Percentiles rank a stretch among this genome's conserved stretches.
Conservation (phyloP, 2,329 filamentous ascomycete genomes). For the Metarhizium sp. region DNA sequence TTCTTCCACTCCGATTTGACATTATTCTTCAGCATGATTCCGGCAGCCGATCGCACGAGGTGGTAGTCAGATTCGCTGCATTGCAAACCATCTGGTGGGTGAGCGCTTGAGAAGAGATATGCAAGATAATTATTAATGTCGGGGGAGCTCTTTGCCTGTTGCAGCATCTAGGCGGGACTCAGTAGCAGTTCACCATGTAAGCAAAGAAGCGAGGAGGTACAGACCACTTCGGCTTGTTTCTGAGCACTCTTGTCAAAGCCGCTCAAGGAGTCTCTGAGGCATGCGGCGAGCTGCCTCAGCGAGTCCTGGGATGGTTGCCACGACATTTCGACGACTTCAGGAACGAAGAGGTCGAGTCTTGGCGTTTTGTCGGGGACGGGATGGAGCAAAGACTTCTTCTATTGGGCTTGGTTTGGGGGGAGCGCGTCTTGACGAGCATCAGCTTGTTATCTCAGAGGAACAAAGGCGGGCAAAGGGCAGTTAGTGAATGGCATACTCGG, state of each 20-base stretch:
- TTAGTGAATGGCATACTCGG: conserved; percentile 1
- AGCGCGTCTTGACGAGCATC: neutral
- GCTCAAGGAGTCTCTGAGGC: conserved; percentile 85
- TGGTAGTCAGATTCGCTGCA: conserved; percentile 55
- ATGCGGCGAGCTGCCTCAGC: conserved; percentile 80
- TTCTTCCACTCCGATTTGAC: conserved; percentile 66
- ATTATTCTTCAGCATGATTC: conserved; percentile 94
- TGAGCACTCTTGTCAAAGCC: conserved; percentile 70
- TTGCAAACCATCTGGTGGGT: conserved; percentile 50
- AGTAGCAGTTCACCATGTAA: neutral
- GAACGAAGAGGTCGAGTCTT: neutral
- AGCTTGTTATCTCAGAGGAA: neutral
- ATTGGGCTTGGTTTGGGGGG: neutral
- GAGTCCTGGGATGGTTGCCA: conserved; percentile 89
- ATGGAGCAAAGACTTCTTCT: neutral
- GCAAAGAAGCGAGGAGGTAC: conserved; percentile 18
- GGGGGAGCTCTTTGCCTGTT: conserved; percentile 76
- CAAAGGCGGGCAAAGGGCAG: neutral
- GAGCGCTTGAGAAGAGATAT: conserved; percentile 71
- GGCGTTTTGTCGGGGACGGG: neutral
- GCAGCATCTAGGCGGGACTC: conserved; percentile 62
- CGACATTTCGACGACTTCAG: conserved; percentile 50
- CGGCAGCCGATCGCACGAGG: conserved; percentile 75
- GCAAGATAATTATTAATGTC: conserved; percentile 97
- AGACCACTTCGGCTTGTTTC: conserved; percentile 81